These are phyloP conservation scores for Solanum tacnaense DNA, from an alignment of 257 asterid species.

Conservation along the genomic window DNA sequence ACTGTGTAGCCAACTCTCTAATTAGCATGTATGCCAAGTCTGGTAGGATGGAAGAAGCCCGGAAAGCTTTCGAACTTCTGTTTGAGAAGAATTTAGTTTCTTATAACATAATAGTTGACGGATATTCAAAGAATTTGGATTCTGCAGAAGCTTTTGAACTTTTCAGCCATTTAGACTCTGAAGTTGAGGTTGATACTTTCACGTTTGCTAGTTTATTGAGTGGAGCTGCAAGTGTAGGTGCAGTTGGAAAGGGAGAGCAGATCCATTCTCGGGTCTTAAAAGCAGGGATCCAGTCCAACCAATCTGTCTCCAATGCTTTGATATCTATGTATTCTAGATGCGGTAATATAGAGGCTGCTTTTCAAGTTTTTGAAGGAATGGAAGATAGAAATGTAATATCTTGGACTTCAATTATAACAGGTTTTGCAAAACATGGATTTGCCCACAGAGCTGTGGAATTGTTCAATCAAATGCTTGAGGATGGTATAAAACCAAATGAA, in stretches of 20 bases:
- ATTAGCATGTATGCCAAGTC: constrained; percentile 69
- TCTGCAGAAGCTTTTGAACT: constrained; percentile 50
- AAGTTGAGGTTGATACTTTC: constrained; percentile 53
- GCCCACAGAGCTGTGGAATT: constrained; percentile 51
- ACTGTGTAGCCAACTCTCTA: constrained; percentile 77
- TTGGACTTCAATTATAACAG: constrained; percentile 88
- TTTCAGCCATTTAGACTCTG: constrained; percentile 33
- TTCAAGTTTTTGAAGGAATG: constrained; percentile 47
- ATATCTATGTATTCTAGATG: constrained; percentile 90
- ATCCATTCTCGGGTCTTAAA: constrained; percentile 71
- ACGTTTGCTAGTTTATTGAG: constrained; percentile 86
- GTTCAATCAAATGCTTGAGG: constrained; percentile 48
- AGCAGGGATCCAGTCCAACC: constrained; percentile 46
- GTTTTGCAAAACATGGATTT: constrained; percentile 79
- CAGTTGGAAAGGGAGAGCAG: constrained; percentile 83
- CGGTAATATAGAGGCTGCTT: constrained; percentile 74
- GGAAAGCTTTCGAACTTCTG: constrained; percentile 64
- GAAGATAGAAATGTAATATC: constrained; percentile 48
- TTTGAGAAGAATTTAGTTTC: constrained; percentile 77
- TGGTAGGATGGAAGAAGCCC: constrained; percentile 71
- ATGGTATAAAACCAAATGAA: constrained; percentile 67
- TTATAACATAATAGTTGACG: constrained; percentile 52
- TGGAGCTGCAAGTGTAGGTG: constrained; percentile 93
- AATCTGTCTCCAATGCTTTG: constrained; percentile 57
- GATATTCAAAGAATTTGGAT: constrained; percentile 36